Base-by-base conservation (phyloP, 2,329 filamentous ascomycete genomes). In the Diatrype stigma region DNA sequence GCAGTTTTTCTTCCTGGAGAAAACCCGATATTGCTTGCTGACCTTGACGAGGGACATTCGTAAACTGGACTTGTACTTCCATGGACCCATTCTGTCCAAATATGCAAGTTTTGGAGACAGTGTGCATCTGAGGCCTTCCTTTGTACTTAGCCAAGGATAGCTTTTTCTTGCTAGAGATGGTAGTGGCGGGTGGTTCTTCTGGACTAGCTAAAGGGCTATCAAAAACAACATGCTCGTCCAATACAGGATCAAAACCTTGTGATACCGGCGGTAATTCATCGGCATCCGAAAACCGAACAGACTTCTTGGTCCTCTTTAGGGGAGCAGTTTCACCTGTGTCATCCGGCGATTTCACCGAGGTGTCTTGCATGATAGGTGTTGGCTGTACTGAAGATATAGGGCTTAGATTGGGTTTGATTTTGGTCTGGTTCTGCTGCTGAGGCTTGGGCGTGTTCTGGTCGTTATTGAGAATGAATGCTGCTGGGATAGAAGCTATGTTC, bases 231-330 rank as follows among this genome's bases (percentile, higher is more conserved):
- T 55, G 60, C 42, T 63, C 59, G 35, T 55, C 55, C 21, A 60
- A 55, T 23, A 56, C 42, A 19, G 48, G 46, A n/a, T 56, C 42
- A 4, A 57, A 50, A 30, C 49, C 52, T 6, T 53, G 51, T 3
- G 52, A 49, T 19, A 46, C 45, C 6, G 50, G 17, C 23, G 45
- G 28, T 17, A 49, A 34, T 38, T 59, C 50, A 19, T 61, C 54
- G 37, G 53, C 56, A 48, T 54, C 61, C 40, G 61, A 58, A 56
- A 73, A 74, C 37, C 66, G 67, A 42, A 74, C 70, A 30, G 67
- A 67, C 50, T 73, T 73, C 35, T 63, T 68, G 45, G 60, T 60
- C 51, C 67, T 71, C 30, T 53, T 60, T 5, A 42, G 23, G 10
- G 55, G 40, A 2, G 42, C 30, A 19, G 45, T 11, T 22, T 23